Percentiles rank a stretch among this genome's conserved stretches.
These are phyloP conservation scores for Diaporthe batatas DNA, from an alignment of 2,329 filamentous ascomycete species.

Conservation along the genomic window DNA sequence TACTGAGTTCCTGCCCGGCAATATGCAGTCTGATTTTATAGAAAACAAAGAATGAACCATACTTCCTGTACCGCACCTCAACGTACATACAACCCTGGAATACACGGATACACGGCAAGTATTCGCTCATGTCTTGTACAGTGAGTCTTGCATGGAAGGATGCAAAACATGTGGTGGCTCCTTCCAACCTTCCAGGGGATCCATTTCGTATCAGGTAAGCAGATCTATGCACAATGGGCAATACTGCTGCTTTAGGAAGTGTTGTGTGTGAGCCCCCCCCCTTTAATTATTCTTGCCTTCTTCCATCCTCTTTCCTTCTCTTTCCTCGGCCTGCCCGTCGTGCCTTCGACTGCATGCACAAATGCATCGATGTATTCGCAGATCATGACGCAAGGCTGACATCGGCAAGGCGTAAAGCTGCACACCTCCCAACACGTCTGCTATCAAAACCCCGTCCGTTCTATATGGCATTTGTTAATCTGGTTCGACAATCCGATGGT, in stretches of 20 bases:
- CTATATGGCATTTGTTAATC: conserved; percentile 16
- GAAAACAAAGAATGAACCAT: background rate
- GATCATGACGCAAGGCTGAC: conserved; percentile 31
- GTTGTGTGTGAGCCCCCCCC: background rate
- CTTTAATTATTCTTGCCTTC: background rate
- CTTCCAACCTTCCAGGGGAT: too few relatives aligned
- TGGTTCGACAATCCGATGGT: conserved; percentile 20
- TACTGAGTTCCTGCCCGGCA: background rate
- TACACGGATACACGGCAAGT: background rate
- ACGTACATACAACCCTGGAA: background rate
- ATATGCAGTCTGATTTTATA: background rate
- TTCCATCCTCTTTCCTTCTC: background rate
- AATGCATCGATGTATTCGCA: background rate
- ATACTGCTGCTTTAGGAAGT: background rate
- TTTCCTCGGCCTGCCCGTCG: background rate
- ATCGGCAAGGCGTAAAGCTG: conserved; percentile 15
- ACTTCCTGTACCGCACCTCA: background rate
- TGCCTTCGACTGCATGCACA: background rate
- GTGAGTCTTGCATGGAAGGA: background rate
- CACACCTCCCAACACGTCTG: background rate
- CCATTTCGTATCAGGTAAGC: background rate
- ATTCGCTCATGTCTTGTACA: background rate
- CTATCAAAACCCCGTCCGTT: conserved; percentile 1
- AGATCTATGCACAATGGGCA: background rate
- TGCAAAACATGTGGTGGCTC: background rate